Conservation (phyloP, 148 eudicot genomes). For the Vaccinium darrowii region DNA sequence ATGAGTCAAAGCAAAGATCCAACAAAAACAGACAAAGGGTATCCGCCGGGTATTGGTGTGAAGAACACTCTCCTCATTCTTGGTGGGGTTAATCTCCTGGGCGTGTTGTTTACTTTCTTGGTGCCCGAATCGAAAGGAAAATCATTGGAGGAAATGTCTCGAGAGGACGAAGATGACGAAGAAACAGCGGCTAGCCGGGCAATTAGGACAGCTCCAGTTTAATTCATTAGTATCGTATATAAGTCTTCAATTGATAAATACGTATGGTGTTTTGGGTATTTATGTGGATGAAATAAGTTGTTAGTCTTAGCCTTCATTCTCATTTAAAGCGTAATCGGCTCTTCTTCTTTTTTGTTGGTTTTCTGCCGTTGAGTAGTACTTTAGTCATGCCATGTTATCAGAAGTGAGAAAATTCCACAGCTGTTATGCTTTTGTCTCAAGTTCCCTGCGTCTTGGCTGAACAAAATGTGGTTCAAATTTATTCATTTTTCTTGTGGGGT, state of each 20-base stretch:
- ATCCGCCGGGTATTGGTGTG: constrained; percentile 52
- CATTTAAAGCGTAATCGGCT: not conserved
- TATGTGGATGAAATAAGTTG: not conserved
- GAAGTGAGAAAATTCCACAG: not conserved
- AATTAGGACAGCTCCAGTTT: not conserved
- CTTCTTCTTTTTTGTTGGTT: not conserved
- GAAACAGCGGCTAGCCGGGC: not conserved
- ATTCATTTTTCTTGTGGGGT: too few relatives aligned
- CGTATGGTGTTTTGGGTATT: not conserved
- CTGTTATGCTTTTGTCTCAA: not conserved
- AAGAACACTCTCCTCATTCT: constrained; percentile 41
- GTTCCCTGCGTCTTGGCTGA: not conserved
- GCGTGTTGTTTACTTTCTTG: constrained; percentile 45
- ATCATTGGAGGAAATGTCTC: constrained; percentile 59
- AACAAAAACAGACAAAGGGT: constrained; percentile 48
- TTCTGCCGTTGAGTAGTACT: not conserved
- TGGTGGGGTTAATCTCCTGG: constrained; percentile 41
- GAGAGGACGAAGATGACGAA: constrained; percentile 33
- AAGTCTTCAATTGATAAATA: not conserved
- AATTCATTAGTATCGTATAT: not conserved
- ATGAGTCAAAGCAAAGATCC: constrained; percentile 48
- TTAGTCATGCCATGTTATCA: not conserved
- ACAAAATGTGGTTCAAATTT: not conserved
- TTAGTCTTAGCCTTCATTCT: not conserved
- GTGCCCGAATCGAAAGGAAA: constrained; percentile 65